Evolutionary conservation across 2,329 filamentous ascomycete species (phyloP).

Genomic region (Xylaria sp.): DNA sequence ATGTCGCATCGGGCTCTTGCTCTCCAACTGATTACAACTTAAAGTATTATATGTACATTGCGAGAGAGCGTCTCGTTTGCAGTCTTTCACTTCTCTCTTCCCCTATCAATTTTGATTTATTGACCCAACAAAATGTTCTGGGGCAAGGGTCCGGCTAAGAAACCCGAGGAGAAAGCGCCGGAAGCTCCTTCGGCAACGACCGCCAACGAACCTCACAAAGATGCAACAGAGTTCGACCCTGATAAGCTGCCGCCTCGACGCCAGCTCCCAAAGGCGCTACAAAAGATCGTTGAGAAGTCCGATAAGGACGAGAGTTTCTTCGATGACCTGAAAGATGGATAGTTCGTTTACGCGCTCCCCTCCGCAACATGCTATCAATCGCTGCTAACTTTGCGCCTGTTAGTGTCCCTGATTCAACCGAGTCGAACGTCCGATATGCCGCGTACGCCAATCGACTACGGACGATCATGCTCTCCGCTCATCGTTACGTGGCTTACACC

Average conservation of each 20-base stretch:
- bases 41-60: background rate
- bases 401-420: conserved; percentile 81
- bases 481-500: conserved; percentile 97
- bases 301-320: conserved; percentile 78
- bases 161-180: conserved; percentile 45
- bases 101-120: background rate
- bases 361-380: background rate
- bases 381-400: conserved; percentile 24
- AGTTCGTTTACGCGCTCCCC: conserved; percentile 64
- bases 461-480: conserved; percentile 88
- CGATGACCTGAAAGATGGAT: conserved; percentile 80
- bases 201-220: conserved; percentile 47
- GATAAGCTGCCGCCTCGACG: conserved; percentile 60
- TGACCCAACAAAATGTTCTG: conserved; percentile 46
- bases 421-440: conserved; percentile 88
- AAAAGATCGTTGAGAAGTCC: conserved; percentile 67
- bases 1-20: conserved; percentile 1
- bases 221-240: conserved; percentile 56
- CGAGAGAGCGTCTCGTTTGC: background rate
- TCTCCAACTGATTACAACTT: conserved; percentile 1
- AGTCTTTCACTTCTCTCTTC: background rate
- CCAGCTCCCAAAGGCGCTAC: conserved; percentile 66
- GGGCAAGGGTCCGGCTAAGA: conserved; percentile 49
- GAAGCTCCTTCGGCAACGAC: conserved; percentile 41
- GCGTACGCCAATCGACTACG: conserved; percentile 88